Evolutionary conservation across 495 filamentous ascomycete species (phyloP), one percentile per base, ranked within the genome.

Genomic region (Emericellopsis terricola): DNA sequence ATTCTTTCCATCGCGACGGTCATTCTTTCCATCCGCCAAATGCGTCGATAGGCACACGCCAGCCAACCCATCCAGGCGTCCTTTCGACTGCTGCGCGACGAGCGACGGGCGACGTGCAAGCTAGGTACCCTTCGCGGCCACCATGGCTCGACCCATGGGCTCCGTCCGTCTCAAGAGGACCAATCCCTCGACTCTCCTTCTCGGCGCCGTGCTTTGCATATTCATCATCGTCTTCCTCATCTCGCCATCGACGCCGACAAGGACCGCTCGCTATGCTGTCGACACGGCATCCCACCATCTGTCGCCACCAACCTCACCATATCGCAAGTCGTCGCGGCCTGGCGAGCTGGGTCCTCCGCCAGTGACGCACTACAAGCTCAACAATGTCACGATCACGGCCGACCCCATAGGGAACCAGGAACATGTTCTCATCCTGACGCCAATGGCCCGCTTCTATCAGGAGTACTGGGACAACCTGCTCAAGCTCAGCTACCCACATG

Each of bases 381-480:
- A 94, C 60, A 81, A 78, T 52, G 65, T 96, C 40, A 94, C 87
- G 26, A 81, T 77, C 38, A 77, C 85, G 19, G 48, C 59, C 30
- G 64, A 79, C 41, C 76, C 89, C 2, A 60, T 79, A 34, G 66
- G 52, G 26, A 87, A 91, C 49, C 60, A 73, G 41, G 89, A 97
- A 58, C 82, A 72, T 7, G 65, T 97, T 38, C 73, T 96, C 29
- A 78, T 97, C 50, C 71, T 96, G 39, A 96, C 89, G 0, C 89
- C 89, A 3, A 73, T 96, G 48, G 80, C 82, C 28, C 69, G 78
- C 45, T 97, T 96, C 60, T 96, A 94, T 56, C 75, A 78, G 42
- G 76, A 61, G 41, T 96, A 94, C 64, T 96, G 91, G 91, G 78
- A 86, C 43, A 96, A 96, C 50, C 62, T 97, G n/a, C 56, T 81